These are phyloP conservation scores for Globisporangium paroecandrum DNA, from an alignment of 352 stramenopile species.

Conservation along the genomic window DNA sequence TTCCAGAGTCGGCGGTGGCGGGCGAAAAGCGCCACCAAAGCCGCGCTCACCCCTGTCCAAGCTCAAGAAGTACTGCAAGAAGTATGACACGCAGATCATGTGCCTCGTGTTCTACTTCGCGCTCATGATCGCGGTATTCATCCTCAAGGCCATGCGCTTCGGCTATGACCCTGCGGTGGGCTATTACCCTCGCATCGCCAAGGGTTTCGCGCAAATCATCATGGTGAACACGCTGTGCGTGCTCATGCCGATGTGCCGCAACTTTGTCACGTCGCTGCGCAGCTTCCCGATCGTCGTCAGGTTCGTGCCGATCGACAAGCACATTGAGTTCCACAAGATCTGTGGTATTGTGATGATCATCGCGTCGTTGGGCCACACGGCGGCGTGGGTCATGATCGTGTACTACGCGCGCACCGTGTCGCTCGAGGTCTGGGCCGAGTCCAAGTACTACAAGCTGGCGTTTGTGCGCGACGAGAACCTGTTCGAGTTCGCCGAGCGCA, in stretches of 20 bases:
- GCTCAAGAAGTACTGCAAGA: slow-evolving; percentile 35
- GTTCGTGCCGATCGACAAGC: slow-evolving; percentile 54
- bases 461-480: slow-evolving; percentile 55
- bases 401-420: slow-evolving; percentile 41
- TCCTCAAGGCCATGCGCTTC: slow-evolving; percentile 40
- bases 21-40: not conserved
- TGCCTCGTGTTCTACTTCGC: slow-evolving; percentile 44
- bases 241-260: slow-evolving; percentile 70
- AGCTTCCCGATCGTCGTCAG: slow-evolving; percentile 40
- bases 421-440: slow-evolving; percentile 37
- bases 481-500: slow-evolving; percentile 34
- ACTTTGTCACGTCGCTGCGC: slow-evolving; percentile 55
- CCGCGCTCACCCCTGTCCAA: slow-evolving; percentile 13
- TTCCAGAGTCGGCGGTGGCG: slow-evolving; percentile 5
- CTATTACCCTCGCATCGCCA: slow-evolving; percentile 53
- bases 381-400: slow-evolving; percentile 53
- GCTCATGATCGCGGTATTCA: slow-evolving; percentile 43
- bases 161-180: slow-evolving; percentile 46
- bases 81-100: slow-evolving; percentile 48
- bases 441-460: slow-evolving; percentile 36
- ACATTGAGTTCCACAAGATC: slow-evolving; percentile 77
- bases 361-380: slow-evolving; percentile 48
- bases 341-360: slow-evolving; percentile 69
- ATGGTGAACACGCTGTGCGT: slow-evolving; percentile 77
- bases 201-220: slow-evolving; percentile 66